Evolutionary conservation across 192 early-diverging fungal genomes (phyloP), one percentile per base, ranked within the genome.

Genomic region (Entophlyctis luteolus): DNA sequence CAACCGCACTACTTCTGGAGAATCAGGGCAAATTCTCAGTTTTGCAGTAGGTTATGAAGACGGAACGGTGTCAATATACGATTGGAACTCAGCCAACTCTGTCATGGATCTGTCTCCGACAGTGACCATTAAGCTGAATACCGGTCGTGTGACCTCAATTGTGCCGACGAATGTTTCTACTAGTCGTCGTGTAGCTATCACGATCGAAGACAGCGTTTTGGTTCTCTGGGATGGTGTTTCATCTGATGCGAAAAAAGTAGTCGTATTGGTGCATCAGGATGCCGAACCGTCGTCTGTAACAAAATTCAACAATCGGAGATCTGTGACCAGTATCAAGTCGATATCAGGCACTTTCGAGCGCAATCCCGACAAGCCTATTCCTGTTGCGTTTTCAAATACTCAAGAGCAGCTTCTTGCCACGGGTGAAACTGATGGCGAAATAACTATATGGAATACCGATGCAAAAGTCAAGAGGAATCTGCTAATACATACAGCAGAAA

Each of bases 21-120:
- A 39, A 20, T 23, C 53, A 42, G 29, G 46, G 2, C 60, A 71
- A 32, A 47, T 57, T 50, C 32, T 71, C 12, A 54, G 59, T n/a
- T 71, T 71, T 65, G 70, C 70, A 2, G 60, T 62, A 28, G 70
- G 70, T 29, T 62, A 65, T 46, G 70, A 71, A 52, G 70, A 71
- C 36, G 70, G 70, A 8, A 52, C 60, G 0, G 60, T 65, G 16
- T 49, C 70, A 3, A 35, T 71, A 20, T 71, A 54, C 52, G 70
- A 71, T 20, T 71, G 70, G 70, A 48, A 48, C 20, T 42, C 70
- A 25, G 14, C 31, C 0, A 45, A 14, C 5, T 62, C 59, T 0
- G 39, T 62, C 23, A 23, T 53, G 14, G 37, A 55, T 10, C n/a
- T 71, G 18, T 10, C 39, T 0, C 70, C 70, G 4, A 65, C 60